Evolutionary conservation across 1,284 basidiomycete genomes (phyloP).

Genomic region (Clitocybe nebularis): DNA sequence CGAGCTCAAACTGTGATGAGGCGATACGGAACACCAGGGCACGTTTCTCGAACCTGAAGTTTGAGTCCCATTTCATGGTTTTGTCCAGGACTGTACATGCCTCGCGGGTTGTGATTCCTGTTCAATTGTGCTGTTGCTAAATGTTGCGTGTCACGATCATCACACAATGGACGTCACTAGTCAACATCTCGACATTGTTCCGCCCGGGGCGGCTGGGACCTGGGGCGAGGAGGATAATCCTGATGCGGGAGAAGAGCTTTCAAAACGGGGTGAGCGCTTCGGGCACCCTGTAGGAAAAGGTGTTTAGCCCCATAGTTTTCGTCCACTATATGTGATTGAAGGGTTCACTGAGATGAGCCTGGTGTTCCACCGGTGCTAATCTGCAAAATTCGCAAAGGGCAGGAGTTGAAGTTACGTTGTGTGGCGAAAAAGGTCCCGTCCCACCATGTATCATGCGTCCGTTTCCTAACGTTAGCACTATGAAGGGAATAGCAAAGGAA

Average conservation of each 20-base stretch:
- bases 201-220: slow-evolving; percentile 19
- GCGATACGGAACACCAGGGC: slow-evolving; percentile 81
- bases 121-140: slow-evolving; percentile 72
- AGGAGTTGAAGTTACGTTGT: slow-evolving; percentile 85
- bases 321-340: slow-evolving; percentile 5
- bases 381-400: slow-evolving; percentile 91
- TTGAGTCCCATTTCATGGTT: slow-evolving; percentile 12
- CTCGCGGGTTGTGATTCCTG: slow-evolving; percentile 76
- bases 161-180: slow-evolving; percentile 81
- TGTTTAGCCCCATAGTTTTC: slow-evolving; percentile 26
- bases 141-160: slow-evolving; percentile 66
- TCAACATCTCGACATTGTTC: slow-evolving; percentile 63
- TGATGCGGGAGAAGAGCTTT: slow-evolving; percentile 63
- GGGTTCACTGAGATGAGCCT: slow-evolving; percentile 48
- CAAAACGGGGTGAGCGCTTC: slow-evolving; percentile 73
- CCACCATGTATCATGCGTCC: background rate
- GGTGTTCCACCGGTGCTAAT: slow-evolving; percentile 73
- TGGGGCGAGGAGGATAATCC: slow-evolving; percentile 31
- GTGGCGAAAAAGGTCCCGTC: slow-evolving; percentile 83
- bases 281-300: slow-evolving; percentile 88
- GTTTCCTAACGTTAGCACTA: background rate
- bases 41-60: slow-evolving; percentile 22
- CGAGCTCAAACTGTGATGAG: slow-evolving; percentile 82
- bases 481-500: slow-evolving; percentile 93
- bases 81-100: slow-evolving; percentile 79